These are phyloP conservation scores for Lepiota venenata DNA, from an alignment of 768 basidiomycete genomes.

Conservation along the genomic window DNA sequence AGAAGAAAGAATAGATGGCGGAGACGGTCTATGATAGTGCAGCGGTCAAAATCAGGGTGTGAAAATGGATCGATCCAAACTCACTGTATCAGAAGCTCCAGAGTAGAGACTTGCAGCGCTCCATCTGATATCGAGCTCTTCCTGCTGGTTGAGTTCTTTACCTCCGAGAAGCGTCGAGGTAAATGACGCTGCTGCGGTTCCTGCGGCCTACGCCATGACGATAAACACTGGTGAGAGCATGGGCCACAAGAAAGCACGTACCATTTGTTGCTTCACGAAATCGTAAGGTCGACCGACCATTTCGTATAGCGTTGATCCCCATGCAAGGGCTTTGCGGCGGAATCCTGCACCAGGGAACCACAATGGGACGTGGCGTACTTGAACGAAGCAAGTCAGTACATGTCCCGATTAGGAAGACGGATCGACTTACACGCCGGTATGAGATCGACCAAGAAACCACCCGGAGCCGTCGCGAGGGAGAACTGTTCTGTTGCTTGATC, in stretches of 20 bases:
- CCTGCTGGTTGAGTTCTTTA: conserved; percentile 45
- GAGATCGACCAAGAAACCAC: conserved; percentile 49
- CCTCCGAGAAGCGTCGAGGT: conserved; percentile 54
- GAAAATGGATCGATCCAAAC: conserved; percentile 12
- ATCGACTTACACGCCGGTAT: conserved; percentile 40
- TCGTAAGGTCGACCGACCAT: conserved; percentile 55
- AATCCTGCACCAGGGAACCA: conserved; percentile 68
- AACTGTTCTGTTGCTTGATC: conserved; percentile 53
- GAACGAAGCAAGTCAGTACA: conserved; percentile 3
- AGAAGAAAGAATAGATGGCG: conserved; percentile 56
- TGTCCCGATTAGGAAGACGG: conserved; percentile 2
- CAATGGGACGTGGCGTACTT: conserved; percentile 55
- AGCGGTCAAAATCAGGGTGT: not conserved
- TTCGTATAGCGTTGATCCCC: conserved; percentile 49
- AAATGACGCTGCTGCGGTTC: conserved; percentile 56
- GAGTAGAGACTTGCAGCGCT: conserved; percentile 56
- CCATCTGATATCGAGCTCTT: conserved; percentile 66
- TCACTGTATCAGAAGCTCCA: conserved; percentile 56
- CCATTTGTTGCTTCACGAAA: conserved; percentile 62
- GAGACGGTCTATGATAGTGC: conserved; percentile 49
- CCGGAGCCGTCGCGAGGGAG: conserved; percentile 48
- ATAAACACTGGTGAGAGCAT: conserved; percentile 6
- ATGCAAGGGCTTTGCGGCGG: conserved; percentile 47
- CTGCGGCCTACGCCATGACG: conserved; percentile 41
- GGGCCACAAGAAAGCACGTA: conserved; percentile 22